These are phyloP conservation scores for Entomophthora muscae DNA, from an alignment of 371 early-diverging fungal genomes.

Conservation along the genomic window DNA sequence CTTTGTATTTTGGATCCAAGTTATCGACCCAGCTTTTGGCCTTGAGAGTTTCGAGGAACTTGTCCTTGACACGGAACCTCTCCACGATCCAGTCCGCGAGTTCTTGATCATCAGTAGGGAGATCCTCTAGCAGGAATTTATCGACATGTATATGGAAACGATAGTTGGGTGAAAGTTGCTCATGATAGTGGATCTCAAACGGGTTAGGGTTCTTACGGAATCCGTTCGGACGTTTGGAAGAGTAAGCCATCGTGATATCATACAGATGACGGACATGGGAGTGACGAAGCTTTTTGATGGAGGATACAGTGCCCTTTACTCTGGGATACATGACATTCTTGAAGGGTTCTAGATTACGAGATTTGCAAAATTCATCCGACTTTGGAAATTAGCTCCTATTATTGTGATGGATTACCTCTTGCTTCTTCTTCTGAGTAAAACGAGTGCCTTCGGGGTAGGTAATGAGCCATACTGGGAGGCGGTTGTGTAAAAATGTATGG, in stretches of 20 bases:
- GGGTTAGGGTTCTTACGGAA: slow-evolving; percentile 43
- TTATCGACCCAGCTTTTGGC: too few relatives aligned
- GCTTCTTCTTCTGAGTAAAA: slow-evolving; percentile 32
- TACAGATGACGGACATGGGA: slow-evolving; percentile 43
- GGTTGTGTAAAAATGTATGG: slow-evolving; percentile 25
- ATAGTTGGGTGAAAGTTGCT: slow-evolving; percentile 31
- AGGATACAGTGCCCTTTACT: slow-evolving; percentile 57
- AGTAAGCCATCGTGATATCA: slow-evolving; percentile 46
- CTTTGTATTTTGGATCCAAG: too few relatives aligned
- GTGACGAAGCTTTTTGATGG: slow-evolving; percentile 33
- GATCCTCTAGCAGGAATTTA: slow-evolving; percentile 30
- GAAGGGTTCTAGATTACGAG: slow-evolving; percentile 34
- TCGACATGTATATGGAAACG: slow-evolving; percentile 46
- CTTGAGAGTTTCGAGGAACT: slow-evolving; percentile 25
- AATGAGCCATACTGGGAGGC: slow-evolving; percentile 53
- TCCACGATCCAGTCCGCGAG: slow-evolving; percentile 36
- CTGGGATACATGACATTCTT: slow-evolving; percentile 57
- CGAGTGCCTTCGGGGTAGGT: slow-evolving; percentile 55
- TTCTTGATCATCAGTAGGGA: slow-evolving; percentile 34
- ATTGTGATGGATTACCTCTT: slow-evolving; percentile 17
- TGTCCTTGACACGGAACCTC: slow-evolving; percentile 44
- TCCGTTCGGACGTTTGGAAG: too few relatives aligned
- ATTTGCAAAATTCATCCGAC: slow-evolving; percentile 37
- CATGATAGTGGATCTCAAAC: slow-evolving; percentile 30
- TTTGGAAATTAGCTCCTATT: slow-evolving; percentile 8